These are phyloP conservation scores for Durio zibethinus DNA, from an alignment of 345 rosid genomes.

Conservation along the genomic window DNA sequence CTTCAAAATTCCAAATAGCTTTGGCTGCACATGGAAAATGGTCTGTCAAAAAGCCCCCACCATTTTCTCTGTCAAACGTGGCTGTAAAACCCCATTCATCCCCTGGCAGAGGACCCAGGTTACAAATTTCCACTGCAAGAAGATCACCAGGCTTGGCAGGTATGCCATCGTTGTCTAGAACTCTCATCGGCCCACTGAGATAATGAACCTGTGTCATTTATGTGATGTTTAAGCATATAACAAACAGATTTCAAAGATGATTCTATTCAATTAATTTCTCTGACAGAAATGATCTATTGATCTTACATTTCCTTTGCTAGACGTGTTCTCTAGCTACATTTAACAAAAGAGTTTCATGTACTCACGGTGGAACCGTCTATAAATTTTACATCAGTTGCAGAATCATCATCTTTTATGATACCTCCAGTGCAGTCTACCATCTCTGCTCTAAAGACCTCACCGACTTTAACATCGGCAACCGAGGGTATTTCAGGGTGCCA, in stretches of 20 bases:
- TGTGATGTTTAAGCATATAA: neutral
- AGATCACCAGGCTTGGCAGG: conserved; percentile 80
- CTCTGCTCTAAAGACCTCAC: conserved; percentile 60
- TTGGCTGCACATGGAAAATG: conserved; percentile 87
- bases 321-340: neutral
- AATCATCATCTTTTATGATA: conserved; percentile 52
- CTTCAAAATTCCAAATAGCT: conserved; percentile 96
- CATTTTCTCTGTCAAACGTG: conserved; percentile 77
- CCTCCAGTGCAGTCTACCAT: conserved; percentile 78
- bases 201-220: conserved; percentile 54
- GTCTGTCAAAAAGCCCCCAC: conserved; percentile 86
- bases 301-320: neutral
- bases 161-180: conserved; percentile 57
- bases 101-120: conserved; percentile 82
- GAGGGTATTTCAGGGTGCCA: conserved; percentile 79
- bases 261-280: neutral
- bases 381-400: conserved; percentile 50
- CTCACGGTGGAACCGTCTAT: conserved; percentile 57
- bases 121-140: conserved; percentile 76
- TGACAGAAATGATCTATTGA: neutral
- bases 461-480: conserved; percentile 39
- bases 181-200: conserved; percentile 74
- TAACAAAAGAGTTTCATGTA: neutral
- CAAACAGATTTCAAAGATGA: neutral
- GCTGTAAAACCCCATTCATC: conserved; percentile 93